Base-by-base conservation (phyloP, 306 rosid species). In the Purshia tridentata region DNA sequence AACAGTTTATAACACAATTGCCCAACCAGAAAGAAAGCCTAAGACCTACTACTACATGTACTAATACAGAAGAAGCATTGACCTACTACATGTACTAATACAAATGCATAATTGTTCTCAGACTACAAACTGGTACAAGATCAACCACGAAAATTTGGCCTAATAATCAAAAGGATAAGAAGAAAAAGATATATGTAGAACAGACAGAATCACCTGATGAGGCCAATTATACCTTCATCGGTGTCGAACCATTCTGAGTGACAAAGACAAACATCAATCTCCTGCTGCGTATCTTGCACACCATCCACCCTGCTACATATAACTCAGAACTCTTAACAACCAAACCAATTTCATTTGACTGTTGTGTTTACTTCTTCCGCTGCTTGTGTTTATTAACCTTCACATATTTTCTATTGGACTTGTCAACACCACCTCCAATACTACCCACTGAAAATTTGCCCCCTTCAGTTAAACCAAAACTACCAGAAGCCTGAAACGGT, bases 381-480 rank as follows among this genome's bases (percentile, higher is more conserved):
- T 5, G 59, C 86, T 64, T 88, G 56, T 76, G 79, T 67, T 81
- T 87, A 59, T 81, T 87, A 59, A 83, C 85, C 78, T 41, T 89
- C 46, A 89, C 39, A 8, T 16, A 19, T 75, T 54, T 91, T 68
- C 96, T 85, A 72, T 80, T 85, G 20, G 92, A 53, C 84, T 91
- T 89, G 80, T 94, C 97, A 22, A 86, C 88, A 0, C 88, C 91
- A 65, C 88, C 90, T 29, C 35, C 35, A 29, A 29, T 2, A 0
- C 91, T 73, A 13, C 98, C 97, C 81, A 91, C 62, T 9, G 98
- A 91, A 89, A 94, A 94, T 83, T 88, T 89, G 72, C 92, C 90
- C 23, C 87, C 63, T 50, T 4, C 81, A 76, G 47, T 73, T 19
- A 79, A 64, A 29, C 89, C 90, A n/a, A 85, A 72, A 79, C 96